phyloP scores from a whole-genome alignment of 495 filamentous ascomycete species.

The Echria macrotheca region DNA sequence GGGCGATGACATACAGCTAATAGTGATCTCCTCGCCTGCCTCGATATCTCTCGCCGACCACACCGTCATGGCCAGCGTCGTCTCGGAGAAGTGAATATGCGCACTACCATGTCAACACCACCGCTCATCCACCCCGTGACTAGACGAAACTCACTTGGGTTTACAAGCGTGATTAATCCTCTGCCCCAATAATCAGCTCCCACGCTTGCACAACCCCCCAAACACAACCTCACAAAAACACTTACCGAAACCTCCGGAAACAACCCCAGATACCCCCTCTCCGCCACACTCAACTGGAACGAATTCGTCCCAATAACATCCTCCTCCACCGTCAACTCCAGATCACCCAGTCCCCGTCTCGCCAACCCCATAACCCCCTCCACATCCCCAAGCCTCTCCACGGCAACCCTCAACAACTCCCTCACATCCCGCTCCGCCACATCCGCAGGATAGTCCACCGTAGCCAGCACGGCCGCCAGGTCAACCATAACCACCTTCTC shows the following conservation, averaged over 20 bases:
- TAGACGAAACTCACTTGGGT: slow-evolving; percentile 25
- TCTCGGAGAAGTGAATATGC: slow-evolving; percentile 29
- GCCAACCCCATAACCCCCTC: slow-evolving; percentile 16
- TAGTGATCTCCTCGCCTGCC: slow-evolving; percentile 34
- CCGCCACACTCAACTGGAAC: slow-evolving; percentile 26
- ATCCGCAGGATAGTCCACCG: slow-evolving; percentile 23
- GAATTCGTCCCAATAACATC: slow-evolving; percentile 63
- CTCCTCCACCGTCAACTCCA: slow-evolving; percentile 46
- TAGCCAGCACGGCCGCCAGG: slow-evolving; percentile 19
- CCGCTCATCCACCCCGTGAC: neutral
- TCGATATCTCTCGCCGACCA: slow-evolving; percentile 32
- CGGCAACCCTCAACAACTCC: slow-evolving; percentile 23
- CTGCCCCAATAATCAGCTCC: slow-evolving; percentile 14
- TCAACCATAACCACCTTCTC: slow-evolving; percentile 28
- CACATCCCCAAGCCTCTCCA: slow-evolving; percentile 19
- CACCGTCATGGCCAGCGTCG: slow-evolving; percentile 27
- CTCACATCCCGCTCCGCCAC: slow-evolving; percentile 22
- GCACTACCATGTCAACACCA: slow-evolving; percentile 23
- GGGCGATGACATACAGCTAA: slow-evolving; percentile 28
- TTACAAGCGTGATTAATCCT: slow-evolving; percentile 34
- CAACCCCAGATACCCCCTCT: slow-evolving; percentile 24
- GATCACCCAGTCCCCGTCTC: slow-evolving; percentile 62
- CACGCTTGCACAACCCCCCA: neutral
- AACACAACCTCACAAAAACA: no score
- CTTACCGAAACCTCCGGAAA: slow-evolving; percentile 30